These are phyloP conservation scores for Pholiota conissans DNA, from an alignment of 768 basidiomycete species.

Conservation along the genomic window DNA sequence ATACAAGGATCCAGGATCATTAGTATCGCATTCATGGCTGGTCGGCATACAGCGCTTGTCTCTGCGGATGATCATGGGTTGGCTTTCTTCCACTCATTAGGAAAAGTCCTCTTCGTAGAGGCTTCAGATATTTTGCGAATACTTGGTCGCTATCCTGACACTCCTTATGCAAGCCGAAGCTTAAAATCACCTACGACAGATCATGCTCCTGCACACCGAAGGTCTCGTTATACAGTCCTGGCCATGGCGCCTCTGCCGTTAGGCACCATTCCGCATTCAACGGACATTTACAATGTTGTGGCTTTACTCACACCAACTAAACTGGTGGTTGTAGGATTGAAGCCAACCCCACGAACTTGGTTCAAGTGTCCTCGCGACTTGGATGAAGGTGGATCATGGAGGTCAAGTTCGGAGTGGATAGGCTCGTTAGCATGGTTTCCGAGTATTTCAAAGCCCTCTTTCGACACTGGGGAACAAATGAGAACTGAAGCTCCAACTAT, in stretches of 20 bases:
- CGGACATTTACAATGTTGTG: conserved; percentile 77
- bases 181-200: conserved; percentile 10
- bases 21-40: conserved; percentile 84
- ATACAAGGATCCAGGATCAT: conserved; percentile 77
- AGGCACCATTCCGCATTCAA: conserved; percentile 69
- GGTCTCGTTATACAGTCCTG: conserved; percentile 66
- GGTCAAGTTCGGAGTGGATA: conserved; percentile 47
- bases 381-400: conserved; percentile 42
- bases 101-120: conserved; percentile 93
- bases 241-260: conserved; percentile 82
- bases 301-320: conserved; percentile 90
- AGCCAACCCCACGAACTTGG: conserved; percentile 92
- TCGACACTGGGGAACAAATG: conserved; percentile 12
- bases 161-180: conserved; percentile 8
- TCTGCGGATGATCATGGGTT: conserved; percentile 89
- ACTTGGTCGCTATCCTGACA: conserved; percentile 83
- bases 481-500: conserved; percentile 27
- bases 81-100: conserved; percentile 93
- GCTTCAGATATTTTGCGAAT: conserved; percentile 93
- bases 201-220: conserved; percentile 38
- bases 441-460: conserved; percentile 37
- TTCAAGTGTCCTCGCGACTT: conserved; percentile 65
- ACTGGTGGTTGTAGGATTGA: conserved; percentile 89
- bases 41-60: conserved; percentile 89
- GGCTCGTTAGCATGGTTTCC: conserved; percentile 86